These are phyloP conservation scores for Firmiana major DNA, from an alignment of 345 rosid species.

Conservation along the genomic window DNA sequence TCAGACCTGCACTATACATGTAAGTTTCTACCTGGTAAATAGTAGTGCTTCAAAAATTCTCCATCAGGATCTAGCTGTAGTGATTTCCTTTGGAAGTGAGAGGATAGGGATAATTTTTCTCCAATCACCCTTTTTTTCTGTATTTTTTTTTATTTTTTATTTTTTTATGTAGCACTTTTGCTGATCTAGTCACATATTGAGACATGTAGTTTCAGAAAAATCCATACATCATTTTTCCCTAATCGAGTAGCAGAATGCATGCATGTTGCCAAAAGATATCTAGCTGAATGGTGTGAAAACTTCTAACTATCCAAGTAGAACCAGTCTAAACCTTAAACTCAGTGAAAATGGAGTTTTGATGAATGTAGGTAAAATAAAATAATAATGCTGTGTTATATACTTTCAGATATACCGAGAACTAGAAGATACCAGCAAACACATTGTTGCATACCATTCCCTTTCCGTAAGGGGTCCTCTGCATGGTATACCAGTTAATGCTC, in stretches of 20 bases:
- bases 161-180: background rate
- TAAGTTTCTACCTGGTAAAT: slow-evolving; percentile 35
- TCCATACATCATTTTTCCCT: background rate
- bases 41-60: background rate
- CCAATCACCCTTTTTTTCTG: background rate
- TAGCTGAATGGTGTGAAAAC: background rate
- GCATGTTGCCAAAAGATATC: background rate
- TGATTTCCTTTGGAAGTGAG: background rate
- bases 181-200: background rate
- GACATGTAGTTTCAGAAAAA: background rate
- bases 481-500: slow-evolving; percentile 53
- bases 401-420: slow-evolving; percentile 88
- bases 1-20: slow-evolving; percentile 87
- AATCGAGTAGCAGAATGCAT: background rate
- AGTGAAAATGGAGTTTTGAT: background rate
- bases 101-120: background rate
- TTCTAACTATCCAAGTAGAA: background rate
- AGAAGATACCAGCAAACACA: slow-evolving; percentile 55
- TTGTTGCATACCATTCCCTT: slow-evolving; percentile 63
- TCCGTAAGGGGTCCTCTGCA: slow-evolving; percentile 63
- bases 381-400: slow-evolving; percentile 5
- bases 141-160: too few relatives aligned
- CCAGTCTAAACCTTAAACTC: background rate
- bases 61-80: background rate
- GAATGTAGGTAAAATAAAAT: slow-evolving; percentile 2